Evolutionary conservation across 2,329 filamentous ascomycete species (phyloP), one percentile per base, ranked within the genome.

Genomic region (Penicillium glabrum): DNA sequence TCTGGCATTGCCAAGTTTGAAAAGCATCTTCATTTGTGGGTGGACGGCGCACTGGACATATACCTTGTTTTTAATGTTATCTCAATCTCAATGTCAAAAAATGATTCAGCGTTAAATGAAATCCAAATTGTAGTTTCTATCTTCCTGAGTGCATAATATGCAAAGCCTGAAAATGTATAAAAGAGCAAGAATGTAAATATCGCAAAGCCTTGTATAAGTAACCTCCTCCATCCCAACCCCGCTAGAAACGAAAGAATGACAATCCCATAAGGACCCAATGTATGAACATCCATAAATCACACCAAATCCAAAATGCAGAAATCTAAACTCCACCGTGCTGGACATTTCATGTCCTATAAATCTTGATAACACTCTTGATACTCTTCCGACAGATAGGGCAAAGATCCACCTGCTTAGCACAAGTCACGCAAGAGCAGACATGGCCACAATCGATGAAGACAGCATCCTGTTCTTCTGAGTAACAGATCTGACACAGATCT

Each of bases 381-480:
- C 77, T 76, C 73, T 81, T 82, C 54, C 85, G 76, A 68, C 85
- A 88, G 24, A 87, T 82, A 1, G 85, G 85, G 62, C 85, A 88
- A 49, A 75, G 76, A 54, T 85, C 82, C 29, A 87, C 80, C 66
- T 83, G 79, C 50, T 77, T 77, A 13, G 85, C 85, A 65, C 85
- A 88, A n/a, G 73, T 74, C 56, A 83, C 72, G 61, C 85, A 88
- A 3, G 84, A 82, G 46, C 85, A 81, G 19, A 87, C 82, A 65
- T 88, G 85, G 0, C 85, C 85, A 61, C 85, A 88, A 60, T 85
- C 83, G 62, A 83, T 84, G 67, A 88, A 86, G 7, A 84, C 78
- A 5, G 83, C 82, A 58, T 85, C 82, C 53, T 84, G 82, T 43
- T 81, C 80, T 45, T 81, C 79, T n/a, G 82, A 80, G 70, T 83